These are phyloP conservation scores for Primulina huaijiensis DNA, from an alignment of 257 asterid species.

Conservation along the genomic window DNA sequence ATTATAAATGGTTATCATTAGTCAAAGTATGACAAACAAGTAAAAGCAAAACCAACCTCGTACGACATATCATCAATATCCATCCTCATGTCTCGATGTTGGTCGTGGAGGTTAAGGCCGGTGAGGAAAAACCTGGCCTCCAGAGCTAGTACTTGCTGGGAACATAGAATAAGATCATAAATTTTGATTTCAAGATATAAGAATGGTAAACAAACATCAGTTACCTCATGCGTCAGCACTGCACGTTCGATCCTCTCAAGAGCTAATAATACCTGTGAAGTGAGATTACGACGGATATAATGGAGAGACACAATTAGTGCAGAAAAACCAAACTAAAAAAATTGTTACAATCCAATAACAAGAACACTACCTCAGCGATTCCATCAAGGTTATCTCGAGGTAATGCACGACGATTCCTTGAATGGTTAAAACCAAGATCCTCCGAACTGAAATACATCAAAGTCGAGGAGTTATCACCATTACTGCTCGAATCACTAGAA, in stretches of 20 bases:
- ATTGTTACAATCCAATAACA: not conserved
- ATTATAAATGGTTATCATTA: not conserved
- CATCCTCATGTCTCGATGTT: constrained; percentile 81
- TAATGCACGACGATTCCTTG: constrained; percentile 33
- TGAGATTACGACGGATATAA: not conserved
- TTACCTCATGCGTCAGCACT: constrained; percentile 69
- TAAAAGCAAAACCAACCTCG: constrained; percentile 48
- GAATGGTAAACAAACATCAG: constrained; percentile 9
- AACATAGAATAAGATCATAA: constrained; percentile 18
- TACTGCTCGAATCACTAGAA: constrained; percentile 40
- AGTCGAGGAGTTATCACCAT: constrained; percentile 33
- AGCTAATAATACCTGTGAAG: constrained; percentile 57
- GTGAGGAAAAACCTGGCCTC: constrained; percentile 64
- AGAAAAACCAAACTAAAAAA: not conserved
- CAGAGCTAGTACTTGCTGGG: constrained; percentile 63
- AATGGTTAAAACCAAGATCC: constrained; percentile 37
- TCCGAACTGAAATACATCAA: constrained; percentile 29
- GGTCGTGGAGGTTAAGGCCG: constrained; percentile 67
- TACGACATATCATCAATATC: constrained; percentile 95
- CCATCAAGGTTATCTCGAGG: constrained; percentile 53
- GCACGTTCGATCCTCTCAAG: constrained; percentile 81
- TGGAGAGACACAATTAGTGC: not conserved
- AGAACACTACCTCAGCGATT: constrained; percentile 57
- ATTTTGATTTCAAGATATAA: not conserved
- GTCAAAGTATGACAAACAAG: not conserved